Base-by-base conservation (phyloP, 23 red algal species). In the Cyanidioschyzon merolae region DNA sequence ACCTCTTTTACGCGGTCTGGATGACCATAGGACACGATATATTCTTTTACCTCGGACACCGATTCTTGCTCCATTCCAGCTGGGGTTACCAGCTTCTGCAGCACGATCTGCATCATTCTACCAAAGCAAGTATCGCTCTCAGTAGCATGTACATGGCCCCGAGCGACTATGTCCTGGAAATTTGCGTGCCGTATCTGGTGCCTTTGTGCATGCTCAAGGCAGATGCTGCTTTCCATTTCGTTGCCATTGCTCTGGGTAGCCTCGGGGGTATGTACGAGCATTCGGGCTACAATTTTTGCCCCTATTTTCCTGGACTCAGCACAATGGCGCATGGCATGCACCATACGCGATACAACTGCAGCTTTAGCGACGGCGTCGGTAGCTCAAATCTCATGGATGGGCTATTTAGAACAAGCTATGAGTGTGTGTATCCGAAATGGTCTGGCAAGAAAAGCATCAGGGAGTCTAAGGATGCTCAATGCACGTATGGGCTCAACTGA, bases 181-280 rank as follows among this genome's bases (percentile, higher is more conserved):
- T 96, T 38, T 59, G 86, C 2, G n/a, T 90, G 18, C 92, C 92
- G 0, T 96, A 96, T 76, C 75, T 90, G 58, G 37, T 90, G 36
- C 88, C 88, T 1, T 75, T 90, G 1, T 90, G 51, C 67, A 74
- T 17, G 39, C 45, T 35, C 57, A 76, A 37, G 7, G 45, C 79
- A 37, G 84, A 80, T 67, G 27, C 58, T 40, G 39, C 38, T n/a
- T 79, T 76, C 15, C 58, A 82, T 40, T 67, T 75, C 0, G 57
- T 71, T 29, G 30, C 88, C 24, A 76, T 89, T 21, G 39, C 84
- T 57, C 25, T 85, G 1, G 92, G 92, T 18, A 79, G 78, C 24
- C 29, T 96, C 24, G 92, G 92, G 0, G 92, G 92, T 1, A 74
- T 90, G 34, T 90, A 96, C 76, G 92, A 96, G 71, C 92, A 96